Evolutionary conservation across 805 yeast genomes (phyloP).

Genomic region (Diddensiella caesifluorescens): DNA sequence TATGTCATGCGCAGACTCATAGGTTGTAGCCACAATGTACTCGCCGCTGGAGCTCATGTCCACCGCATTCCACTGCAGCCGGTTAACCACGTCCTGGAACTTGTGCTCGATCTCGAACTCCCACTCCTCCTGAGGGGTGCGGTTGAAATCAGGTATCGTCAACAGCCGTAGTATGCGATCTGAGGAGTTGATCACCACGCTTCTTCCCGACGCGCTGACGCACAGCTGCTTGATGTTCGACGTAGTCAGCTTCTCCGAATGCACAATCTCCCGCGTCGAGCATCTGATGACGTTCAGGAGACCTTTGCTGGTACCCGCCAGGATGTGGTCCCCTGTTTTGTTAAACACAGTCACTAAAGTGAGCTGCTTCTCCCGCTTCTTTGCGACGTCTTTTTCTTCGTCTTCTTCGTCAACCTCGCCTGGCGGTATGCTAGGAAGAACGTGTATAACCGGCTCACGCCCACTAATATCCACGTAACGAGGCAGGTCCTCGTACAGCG

Average conservation of each 20-base stretch:
- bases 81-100: constrained; percentile 86
- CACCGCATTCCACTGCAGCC: constrained; percentile 82
- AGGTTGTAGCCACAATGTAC: constrained; percentile 82
- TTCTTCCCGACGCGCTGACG: constrained; percentile 55
- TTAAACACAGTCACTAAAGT: constrained; percentile 48
- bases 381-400: constrained; percentile 1
- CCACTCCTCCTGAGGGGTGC: constrained; percentile 36
- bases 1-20: constrained; percentile 82
- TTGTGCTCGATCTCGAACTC: constrained; percentile 67
- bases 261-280: constrained; percentile 33
- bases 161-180: constrained; percentile 32
- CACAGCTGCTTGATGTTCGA: constrained; percentile 73
- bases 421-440: not conserved
- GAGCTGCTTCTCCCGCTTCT: constrained; percentile 33
- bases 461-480: constrained; percentile 42
- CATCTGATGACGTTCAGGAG: constrained; percentile 48
- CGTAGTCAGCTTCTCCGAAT: constrained; percentile 53
- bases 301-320: constrained; percentile 81
- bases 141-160: constrained; percentile 25
- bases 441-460: constrained; percentile 3
- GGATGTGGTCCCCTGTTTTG: constrained; percentile 49
- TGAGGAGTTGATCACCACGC: constrained; percentile 29
- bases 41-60: constrained; percentile 71
- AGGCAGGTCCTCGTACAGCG: constrained; percentile 60
- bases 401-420: constrained; percentile 19